phyloP scores from a whole-genome alignment of 352 stramenopile genomes.

The Pythium dissimile region DNA sequence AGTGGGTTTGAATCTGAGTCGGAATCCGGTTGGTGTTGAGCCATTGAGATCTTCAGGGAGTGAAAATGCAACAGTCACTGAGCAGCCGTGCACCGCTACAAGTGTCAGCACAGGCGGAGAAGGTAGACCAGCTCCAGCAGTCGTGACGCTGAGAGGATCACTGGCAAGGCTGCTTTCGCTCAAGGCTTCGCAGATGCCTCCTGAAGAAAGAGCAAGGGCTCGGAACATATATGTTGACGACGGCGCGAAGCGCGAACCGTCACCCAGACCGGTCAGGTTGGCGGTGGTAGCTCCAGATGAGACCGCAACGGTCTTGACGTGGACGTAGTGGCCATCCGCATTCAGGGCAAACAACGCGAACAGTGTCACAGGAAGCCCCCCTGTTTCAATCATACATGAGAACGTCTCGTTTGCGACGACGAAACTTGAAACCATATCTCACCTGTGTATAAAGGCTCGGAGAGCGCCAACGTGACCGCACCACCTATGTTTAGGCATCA shows the following conservation, averaged over 20 bases:
- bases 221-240: slow-evolving; percentile 40
- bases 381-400: neutral
- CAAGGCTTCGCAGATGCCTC: slow-evolving; percentile 35
- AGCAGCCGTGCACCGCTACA: slow-evolving; percentile 18
- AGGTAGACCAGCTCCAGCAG: slow-evolving; percentile 25
- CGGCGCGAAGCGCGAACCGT: slow-evolving; percentile 16
- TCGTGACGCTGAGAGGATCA: slow-evolving; percentile 26
- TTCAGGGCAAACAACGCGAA: slow-evolving; percentile 12
- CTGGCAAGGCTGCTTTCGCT: slow-evolving; percentile 25
- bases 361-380: slow-evolving; percentile 3
- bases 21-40: neutral
- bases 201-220: slow-evolving; percentile 36
- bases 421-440: neutral
- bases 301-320: slow-evolving; percentile 24
- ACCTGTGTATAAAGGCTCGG: slow-evolving; percentile 22
- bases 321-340: slow-evolving; percentile 15
- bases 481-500: slow-evolving; percentile 1
- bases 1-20: neutral
- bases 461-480: slow-evolving; percentile 13
- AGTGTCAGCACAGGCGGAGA: slow-evolving; percentile 22
- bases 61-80: slow-evolving; percentile 13
- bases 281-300: slow-evolving; percentile 11
- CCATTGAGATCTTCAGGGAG: slow-evolving; percentile 36
- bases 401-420: no score
- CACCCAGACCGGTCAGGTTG: slow-evolving; percentile 18